Conservation (phyloP, 306 rosid genomes). For the Fragaria ananassa region DNA sequence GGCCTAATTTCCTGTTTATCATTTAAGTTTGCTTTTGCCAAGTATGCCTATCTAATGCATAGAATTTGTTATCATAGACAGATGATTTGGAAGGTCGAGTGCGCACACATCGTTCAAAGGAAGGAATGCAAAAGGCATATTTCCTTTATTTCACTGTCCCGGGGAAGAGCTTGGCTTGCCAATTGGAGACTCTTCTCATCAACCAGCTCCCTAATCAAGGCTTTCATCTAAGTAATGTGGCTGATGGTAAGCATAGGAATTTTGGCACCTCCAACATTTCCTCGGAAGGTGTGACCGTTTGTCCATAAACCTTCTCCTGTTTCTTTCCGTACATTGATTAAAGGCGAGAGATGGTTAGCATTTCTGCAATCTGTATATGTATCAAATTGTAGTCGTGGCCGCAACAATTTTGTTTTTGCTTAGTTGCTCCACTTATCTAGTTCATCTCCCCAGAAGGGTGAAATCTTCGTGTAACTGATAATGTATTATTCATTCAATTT, state of each 20-base stretch:
- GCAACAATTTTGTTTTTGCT: conserved; percentile 58
- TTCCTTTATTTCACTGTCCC: conserved; percentile 68
- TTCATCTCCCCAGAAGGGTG: conserved; percentile 18
- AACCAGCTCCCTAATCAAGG: conserved; percentile 78
- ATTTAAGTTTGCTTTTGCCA: neutral
- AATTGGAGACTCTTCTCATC: conserved; percentile 87
- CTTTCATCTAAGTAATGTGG: conserved; percentile 59
- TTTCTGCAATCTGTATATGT: conserved; percentile 1
- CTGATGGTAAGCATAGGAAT: conserved; percentile 86
- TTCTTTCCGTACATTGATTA: conserved; percentile 5
- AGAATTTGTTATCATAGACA: conserved; percentile 37
- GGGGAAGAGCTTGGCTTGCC: conserved; percentile 85
- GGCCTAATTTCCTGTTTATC: neutral
- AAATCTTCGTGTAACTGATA: conserved; percentile 9
- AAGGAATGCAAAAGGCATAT: conserved; percentile 59
- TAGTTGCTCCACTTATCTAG: conserved; percentile 37
- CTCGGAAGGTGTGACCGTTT: conserved; percentile 35
- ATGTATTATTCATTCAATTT: neutral
- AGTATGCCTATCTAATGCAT: neutral
- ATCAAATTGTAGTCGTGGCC: conserved; percentile 22
- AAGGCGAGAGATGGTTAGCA: conserved; percentile 10
- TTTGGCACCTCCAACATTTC: conserved; percentile 66
- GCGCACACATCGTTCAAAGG: conserved; percentile 62
- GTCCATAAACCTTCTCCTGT: conserved; percentile 13
- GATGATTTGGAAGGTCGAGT: conserved; percentile 84